These are phyloP conservation scores for Lipomyces yamadae DNA, from an alignment of 805 yeast genomes.

Conservation along the genomic window DNA sequence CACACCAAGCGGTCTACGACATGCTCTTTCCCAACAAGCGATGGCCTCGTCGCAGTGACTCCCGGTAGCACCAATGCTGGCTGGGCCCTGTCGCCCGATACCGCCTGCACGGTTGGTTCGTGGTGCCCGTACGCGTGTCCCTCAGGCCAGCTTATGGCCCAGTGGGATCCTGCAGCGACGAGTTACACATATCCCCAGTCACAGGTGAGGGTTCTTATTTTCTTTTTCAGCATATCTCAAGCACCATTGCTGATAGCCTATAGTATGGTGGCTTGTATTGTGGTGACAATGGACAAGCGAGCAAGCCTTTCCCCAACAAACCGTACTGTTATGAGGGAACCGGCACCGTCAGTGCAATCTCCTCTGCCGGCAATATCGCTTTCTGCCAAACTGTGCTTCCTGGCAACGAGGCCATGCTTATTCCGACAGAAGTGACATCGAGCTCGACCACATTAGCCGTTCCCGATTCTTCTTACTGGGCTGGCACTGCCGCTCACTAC, in stretches of 20 bases:
- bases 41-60: conserved; percentile 74
- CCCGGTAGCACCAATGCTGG: conserved; percentile 66
- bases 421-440: conserved; percentile 72
- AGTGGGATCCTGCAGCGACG: conserved; percentile 83
- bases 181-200: conserved; percentile 76
- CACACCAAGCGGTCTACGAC: conserved; percentile 23
- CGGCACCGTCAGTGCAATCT: conserved; percentile 69
- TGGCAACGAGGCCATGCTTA: conserved; percentile 92
- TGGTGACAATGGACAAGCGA: conserved; percentile 67
- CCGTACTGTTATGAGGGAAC: conserved; percentile 77
- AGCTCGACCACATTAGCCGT: conserved; percentile 70
- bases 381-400: conserved; percentile 93
- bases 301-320: conserved; percentile 61
- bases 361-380: conserved; percentile 67
- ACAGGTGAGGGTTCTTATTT: conserved; percentile 14
- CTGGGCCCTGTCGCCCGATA: conserved; percentile 85
- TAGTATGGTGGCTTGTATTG: conserved; percentile 85
- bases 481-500: conserved; percentile 79
- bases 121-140: conserved; percentile 94
- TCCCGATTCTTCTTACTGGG: conserved; percentile 67
- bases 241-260: too few relatives aligned
- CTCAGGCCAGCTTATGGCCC: conserved; percentile 84
- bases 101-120: conserved; percentile 70
- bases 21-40: conserved; percentile 70
- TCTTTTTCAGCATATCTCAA: too few relatives aligned